Evolutionary conservation across 805 yeast species (phyloP).

Genomic region (Wickerhamiella nectarea): DNA sequence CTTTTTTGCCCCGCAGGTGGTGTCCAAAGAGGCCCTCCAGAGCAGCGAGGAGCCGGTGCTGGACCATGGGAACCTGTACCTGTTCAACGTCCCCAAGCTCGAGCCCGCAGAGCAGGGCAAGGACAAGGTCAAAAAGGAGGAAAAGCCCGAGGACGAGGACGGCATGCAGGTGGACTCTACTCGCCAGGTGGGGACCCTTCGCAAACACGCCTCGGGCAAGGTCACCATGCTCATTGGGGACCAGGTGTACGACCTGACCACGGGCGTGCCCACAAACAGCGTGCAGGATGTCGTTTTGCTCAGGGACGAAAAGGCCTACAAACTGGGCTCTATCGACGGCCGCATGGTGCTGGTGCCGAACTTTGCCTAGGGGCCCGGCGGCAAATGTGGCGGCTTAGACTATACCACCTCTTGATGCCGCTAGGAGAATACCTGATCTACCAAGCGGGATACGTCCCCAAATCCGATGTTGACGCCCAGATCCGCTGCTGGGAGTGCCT

Average conservation of each 20-base stretch:
- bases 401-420: too few species aligned
- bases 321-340: conserved; percentile 42
- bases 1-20: conserved; percentile 5
- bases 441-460: conserved; percentile 24
- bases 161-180: conserved; percentile 15
- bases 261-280: conserved; percentile 57
- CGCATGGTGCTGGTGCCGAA: conserved; percentile 50
- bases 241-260: conserved; percentile 49
- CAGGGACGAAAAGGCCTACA: conserved; percentile 34
- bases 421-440: conserved; percentile 15
- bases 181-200: conserved; percentile 61
- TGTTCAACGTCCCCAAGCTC: conserved; percentile 32
- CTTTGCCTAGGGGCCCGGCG: background rate
- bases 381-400: too few species aligned
- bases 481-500: conserved; percentile 23
- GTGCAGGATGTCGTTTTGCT: conserved; percentile 58
- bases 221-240: conserved; percentile 62
- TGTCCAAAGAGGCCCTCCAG: conserved; percentile 1
- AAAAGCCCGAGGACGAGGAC: conserved; percentile 8
- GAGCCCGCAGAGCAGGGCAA: too few species aligned
- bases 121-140: too few species aligned
- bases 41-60: conserved; percentile 11
- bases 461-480: conserved; percentile 25
- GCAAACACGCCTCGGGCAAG: conserved; percentile 75
- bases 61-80: conserved; percentile 22